Percentiles rank a stretch among this genome's conserved stretches.
Conservation (phyloP, 1,139 yeast genomes). For the Lodderomyces elongisporus region DNA sequence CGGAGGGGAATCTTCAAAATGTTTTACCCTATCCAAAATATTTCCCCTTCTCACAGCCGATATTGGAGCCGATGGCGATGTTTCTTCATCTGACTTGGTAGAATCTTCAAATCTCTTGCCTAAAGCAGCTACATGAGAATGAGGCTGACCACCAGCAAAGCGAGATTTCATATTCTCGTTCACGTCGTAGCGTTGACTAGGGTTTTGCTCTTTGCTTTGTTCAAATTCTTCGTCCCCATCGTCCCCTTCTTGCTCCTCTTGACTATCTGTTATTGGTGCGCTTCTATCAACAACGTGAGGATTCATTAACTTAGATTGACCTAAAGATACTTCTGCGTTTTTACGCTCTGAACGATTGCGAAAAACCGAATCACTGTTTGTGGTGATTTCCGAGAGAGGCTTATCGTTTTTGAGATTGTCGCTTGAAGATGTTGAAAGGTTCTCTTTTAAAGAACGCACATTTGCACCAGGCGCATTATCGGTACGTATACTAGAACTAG, state of each 20-base stretch:
- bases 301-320: too few species aligned
- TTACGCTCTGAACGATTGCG: not conserved
- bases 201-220: not conserved
- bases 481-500: too few species aligned
- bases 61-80: constrained; percentile 7
- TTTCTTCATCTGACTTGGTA: constrained; percentile 2
- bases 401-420: constrained; percentile 2
- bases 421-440: too few species aligned
- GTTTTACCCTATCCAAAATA: constrained; percentile 36
- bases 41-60: constrained; percentile 11
- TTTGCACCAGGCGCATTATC: too few species aligned
- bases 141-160: not conserved
- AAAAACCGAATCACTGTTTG: not conserved
- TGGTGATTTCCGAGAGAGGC: not conserved
- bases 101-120: constrained; percentile 2
- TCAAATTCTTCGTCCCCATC: not conserved
- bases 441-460: too few species aligned
- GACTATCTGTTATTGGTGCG: not conserved
- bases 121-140: constrained; percentile 1
- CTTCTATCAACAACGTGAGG: too few species aligned
- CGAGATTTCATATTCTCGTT: too few species aligned
- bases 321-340: not conserved
- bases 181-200: too few species aligned
- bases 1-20: constrained; percentile 30
- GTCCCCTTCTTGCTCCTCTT: not conserved